Evolutionary conservation across 768 basidiomycete species (phyloP).

Genomic region (Tricholomella constricta): DNA sequence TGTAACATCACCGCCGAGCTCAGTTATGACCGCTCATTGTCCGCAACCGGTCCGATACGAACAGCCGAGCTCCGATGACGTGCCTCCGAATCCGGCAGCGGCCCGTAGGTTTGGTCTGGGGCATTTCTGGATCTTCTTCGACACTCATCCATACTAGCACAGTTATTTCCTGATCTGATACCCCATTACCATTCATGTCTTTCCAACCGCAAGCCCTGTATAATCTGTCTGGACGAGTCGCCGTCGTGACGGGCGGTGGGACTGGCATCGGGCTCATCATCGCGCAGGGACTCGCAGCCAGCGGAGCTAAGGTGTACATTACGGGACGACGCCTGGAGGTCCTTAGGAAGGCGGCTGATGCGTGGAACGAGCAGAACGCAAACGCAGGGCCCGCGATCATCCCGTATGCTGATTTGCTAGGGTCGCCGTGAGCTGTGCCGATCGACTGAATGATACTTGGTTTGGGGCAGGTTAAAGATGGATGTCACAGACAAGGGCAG

Average conservation of each 20-base stretch:
- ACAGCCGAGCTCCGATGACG: too few relatives aligned
- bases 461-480: constrained; percentile 49
- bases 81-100: constrained; percentile 12
- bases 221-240: constrained; percentile 59
- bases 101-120: too few relatives aligned
- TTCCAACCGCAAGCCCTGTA: constrained; percentile 41
- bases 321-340: constrained; percentile 69
- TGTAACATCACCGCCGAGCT: background rate
- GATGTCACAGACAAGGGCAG: constrained; percentile 73
- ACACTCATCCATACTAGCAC: too few relatives aligned
- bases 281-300: constrained; percentile 69
- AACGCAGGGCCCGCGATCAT: constrained; percentile 55
- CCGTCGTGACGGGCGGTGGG: constrained; percentile 55
- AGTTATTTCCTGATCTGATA: constrained; percentile 10
- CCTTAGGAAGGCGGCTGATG: constrained; percentile 55
- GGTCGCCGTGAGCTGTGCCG: background rate
- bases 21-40: too few relatives aligned
- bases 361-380: constrained; percentile 46
- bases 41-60: too few relatives aligned
- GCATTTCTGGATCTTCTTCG: constrained; percentile 10
- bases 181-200: constrained; percentile 27
- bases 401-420: constrained; percentile 44
- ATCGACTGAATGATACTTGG: background rate
- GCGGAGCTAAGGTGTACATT: constrained; percentile 82
- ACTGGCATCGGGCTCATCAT: constrained; percentile 66